phyloP scores from a whole-genome alignment of 2,329 filamentous ascomycete genomes.

The Hymenoscyphus fraxineus region DNA sequence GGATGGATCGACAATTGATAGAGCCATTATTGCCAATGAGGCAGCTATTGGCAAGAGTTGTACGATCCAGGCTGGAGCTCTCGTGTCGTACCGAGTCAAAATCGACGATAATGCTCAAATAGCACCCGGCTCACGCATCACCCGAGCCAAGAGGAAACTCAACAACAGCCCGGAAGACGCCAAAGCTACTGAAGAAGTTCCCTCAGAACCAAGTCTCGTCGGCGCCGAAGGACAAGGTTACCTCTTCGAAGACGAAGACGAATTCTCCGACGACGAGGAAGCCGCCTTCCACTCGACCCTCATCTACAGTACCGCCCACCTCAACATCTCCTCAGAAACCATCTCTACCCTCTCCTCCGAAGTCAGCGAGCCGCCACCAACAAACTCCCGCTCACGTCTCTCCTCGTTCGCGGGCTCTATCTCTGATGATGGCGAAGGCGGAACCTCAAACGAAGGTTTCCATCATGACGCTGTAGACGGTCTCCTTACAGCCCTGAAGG shows the following conservation, averaged over 20 bases:
- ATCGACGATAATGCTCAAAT: constrained; percentile 60
- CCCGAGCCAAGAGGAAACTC: constrained; percentile 38
- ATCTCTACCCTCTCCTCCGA: constrained; percentile 63
- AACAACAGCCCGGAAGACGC: constrained; percentile 30
- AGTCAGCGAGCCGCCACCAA: constrained; percentile 38
- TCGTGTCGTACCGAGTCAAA: constrained; percentile 75
- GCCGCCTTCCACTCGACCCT: constrained; percentile 52
- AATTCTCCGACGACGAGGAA: constrained; percentile 55
- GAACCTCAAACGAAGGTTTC: constrained; percentile 58
- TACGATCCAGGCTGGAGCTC: constrained; percentile 64
- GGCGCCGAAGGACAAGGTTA: constrained; percentile 58
- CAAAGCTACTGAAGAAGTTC: constrained; percentile 31
- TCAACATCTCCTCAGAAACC: constrained; percentile 47
- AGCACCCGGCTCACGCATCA: constrained; percentile 37
- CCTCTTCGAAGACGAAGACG: constrained; percentile 59
- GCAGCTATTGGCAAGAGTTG: constrained; percentile 68
- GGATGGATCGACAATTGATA: constrained; percentile 66
- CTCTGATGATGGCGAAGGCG: constrained; percentile 56
- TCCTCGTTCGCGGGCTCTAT: constrained; percentile 71
- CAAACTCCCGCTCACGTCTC: constrained; percentile 51
- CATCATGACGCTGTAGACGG: constrained; percentile 83
- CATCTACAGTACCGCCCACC: constrained; percentile 35
- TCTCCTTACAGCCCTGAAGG: constrained; percentile 79
- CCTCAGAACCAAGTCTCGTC: constrained; percentile 50
- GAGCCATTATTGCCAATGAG: constrained; percentile 72